These are phyloP conservation scores for Annulohypoxylon truncatum DNA, from an alignment of 2,329 filamentous ascomycete species.

Conservation along the genomic window DNA sequence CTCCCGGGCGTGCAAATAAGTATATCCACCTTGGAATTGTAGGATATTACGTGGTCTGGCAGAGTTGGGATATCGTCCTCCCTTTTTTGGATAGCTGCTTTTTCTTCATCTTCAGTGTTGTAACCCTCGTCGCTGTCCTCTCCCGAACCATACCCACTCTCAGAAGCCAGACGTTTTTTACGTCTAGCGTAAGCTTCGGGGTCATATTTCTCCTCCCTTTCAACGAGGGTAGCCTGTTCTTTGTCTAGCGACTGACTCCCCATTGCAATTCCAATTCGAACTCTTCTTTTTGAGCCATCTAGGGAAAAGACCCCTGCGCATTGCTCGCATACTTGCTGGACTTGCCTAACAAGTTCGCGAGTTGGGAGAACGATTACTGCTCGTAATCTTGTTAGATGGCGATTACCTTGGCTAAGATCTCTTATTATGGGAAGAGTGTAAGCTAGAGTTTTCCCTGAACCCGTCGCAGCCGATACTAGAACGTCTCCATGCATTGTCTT, in stretches of 20 bases:
- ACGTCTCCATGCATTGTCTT: conserved; percentile 77
- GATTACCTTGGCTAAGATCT: conserved; percentile 70
- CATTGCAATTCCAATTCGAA: conserved; percentile 84
- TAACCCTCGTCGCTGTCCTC: conserved; percentile 54
- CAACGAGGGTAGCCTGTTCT: conserved; percentile 62
- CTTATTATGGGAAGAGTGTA: conserved; percentile 90
- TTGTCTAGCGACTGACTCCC: conserved; percentile 81
- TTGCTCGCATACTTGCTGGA: conserved; percentile 79
- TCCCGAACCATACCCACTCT: conserved; percentile 49
- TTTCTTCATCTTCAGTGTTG: conserved; percentile 49
- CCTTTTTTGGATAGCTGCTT: conserved; percentile 43
- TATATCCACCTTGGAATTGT: conserved; percentile 82
- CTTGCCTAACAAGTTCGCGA: conserved; percentile 88
- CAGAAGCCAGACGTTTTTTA: conserved; percentile 57
- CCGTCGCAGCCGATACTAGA: conserved; percentile 91
- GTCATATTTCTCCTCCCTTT: conserved; percentile 69
- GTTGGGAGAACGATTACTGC: conserved; percentile 91
- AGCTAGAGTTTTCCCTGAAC: conserved; percentile 93
- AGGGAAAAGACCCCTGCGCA: conserved; percentile 73
- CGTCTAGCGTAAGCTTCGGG: conserved; percentile 63
- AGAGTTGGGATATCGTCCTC: conserved; percentile 54
- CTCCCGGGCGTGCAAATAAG: conserved; percentile 92
- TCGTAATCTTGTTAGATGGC: conserved; percentile 72
- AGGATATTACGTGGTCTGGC: conserved; percentile 72
- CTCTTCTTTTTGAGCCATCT: conserved; percentile 66